A percentile compares a stretch with the other conserved stretches of the same genome.
Conservation (phyloP, 2,329 filamentous ascomycete genomes). For the Neonectria punicea region DNA sequence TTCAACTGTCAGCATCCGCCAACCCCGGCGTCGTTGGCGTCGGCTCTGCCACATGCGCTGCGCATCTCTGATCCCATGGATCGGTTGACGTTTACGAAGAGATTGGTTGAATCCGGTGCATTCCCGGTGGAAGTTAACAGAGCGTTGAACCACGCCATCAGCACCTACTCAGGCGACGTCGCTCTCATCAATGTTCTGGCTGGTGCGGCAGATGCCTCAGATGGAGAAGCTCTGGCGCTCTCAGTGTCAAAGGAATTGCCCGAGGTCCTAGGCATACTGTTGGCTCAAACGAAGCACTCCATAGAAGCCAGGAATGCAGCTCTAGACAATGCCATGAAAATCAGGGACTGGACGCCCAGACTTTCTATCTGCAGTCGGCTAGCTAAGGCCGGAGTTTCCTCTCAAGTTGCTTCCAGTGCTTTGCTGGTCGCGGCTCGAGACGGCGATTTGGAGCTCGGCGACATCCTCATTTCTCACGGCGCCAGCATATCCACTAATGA, state of each 20-base stretch:
- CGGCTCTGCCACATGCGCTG: conserved; percentile 63
- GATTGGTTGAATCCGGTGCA: conserved; percentile 61
- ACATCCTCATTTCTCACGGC: conserved; percentile 62
- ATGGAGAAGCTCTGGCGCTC: conserved; percentile 60
- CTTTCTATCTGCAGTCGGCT: conserved; percentile 58
- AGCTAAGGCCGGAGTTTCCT: conserved; percentile 57
- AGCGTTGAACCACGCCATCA: conserved; percentile 63
- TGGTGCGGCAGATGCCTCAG: conserved; percentile 58
- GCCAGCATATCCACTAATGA: conserved; percentile 62
- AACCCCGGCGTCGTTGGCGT: conserved; percentile 56
- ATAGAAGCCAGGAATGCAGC: conserved; percentile 51
- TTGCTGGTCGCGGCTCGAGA: conserved; percentile 63
- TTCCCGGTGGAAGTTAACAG: conserved; percentile 59
- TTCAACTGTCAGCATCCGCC: conserved; percentile 52
- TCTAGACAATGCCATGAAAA: conserved; percentile 56
- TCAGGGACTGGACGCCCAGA: conserved; percentile 53
- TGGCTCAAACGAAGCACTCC: conserved; percentile 51
- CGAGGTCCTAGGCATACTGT: conserved; percentile 59
- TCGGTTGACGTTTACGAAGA: conserved; percentile 61
- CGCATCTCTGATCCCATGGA: conserved; percentile 62
- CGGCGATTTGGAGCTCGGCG: conserved; percentile 62
- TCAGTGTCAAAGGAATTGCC: conserved; percentile 58
- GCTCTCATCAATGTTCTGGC: conserved; percentile 59
- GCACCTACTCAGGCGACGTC: conserved; percentile 58
- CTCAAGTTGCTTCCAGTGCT: conserved; percentile 59